Base-by-base conservation (phyloP, 495 filamentous ascomycete genomes). In the Aspergillus sclerotioniger region DNA sequence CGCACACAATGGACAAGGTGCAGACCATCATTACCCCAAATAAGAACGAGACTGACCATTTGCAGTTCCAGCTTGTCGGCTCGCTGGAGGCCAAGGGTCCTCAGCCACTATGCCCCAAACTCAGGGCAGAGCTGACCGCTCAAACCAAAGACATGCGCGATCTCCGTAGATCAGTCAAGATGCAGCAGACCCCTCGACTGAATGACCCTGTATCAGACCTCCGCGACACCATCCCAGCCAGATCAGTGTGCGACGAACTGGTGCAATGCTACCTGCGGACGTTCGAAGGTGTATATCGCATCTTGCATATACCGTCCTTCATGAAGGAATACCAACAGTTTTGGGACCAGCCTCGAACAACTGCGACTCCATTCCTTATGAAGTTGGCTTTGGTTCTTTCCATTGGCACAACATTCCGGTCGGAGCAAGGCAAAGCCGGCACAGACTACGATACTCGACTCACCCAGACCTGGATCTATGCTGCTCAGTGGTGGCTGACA, bases 401-500 rank as follows among this genome's bases (percentile, higher is more conserved):
- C 6, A 67, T 69, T 39, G 67, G 67, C 19, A 57, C 62, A 3
- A 67, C 77, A 0, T 78, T 76, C 12, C 46, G 55, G 47, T 33
- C 59, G 9, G 33, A 53, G 10, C 46, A 37, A 3, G 33, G 5
- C 5, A 52, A 39, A 6, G 6, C 28, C 5, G 28, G 41, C 1
- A 39, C 17, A 1, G 51, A 62, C 21, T 16, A 54, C 25, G 51
- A 51, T 35, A 44, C 31, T 0, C 60, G 47, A 5, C 31, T 62
- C 5, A n/a, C 16, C 5, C 59, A 59, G 53, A 60, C 41, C 28
- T 86, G 82, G 80, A 60, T 83, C 6, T 76, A 82, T 60, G 74
- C 76, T 1, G 75, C 79, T 10, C 80, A 85, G 39, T 73, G 71
- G 45, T 86, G 82, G 82, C 67, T 84, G 1, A 70, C 71, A 1